Evolutionary conservation across 805 yeast genomes (phyloP).

Genomic region (Saccharomycopsis amapae): DNA sequence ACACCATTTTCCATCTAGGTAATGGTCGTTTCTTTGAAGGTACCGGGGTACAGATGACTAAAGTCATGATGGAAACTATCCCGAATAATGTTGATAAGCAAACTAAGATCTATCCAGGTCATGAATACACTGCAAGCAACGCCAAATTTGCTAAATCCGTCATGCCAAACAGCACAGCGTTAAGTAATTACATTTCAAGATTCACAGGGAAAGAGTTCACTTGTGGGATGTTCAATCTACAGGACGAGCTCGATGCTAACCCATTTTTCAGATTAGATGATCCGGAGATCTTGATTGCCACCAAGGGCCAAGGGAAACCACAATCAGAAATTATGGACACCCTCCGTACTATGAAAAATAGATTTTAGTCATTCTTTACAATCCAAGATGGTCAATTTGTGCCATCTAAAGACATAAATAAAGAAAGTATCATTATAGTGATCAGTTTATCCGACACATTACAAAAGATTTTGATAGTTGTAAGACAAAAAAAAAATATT

Average conservation of each 20-base stretch:
- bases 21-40: constrained; percentile 97
- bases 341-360: constrained; percentile 71
- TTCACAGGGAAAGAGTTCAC: constrained; percentile 59
- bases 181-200: constrained; percentile 37
- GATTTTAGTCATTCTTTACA: constrained; percentile 1
- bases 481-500: neutral
- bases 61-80: constrained; percentile 52
- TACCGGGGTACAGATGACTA: constrained; percentile 69
- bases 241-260: constrained; percentile 73
- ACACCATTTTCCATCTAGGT: constrained; percentile 88
- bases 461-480: neutral
- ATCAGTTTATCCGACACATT: no score
- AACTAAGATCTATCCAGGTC: constrained; percentile 86
- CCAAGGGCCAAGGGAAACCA: constrained; percentile 40
- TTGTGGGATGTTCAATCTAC: constrained; percentile 81
- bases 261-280: constrained; percentile 84
- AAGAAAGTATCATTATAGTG: no score
- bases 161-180: constrained; percentile 35
- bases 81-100: constrained; percentile 51
- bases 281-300: constrained; percentile 48
- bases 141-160: constrained; percentile 69
- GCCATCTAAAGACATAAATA: no score
- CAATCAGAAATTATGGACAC: constrained; percentile 58
- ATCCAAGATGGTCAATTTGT: neutral
- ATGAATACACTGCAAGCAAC: constrained; percentile 85